Percentiles rank a stretch among this genome's conserved stretches.
Evolutionary conservation across 805 yeast genomes (phyloP).

Genomic region (Starmerella apicola): DNA sequence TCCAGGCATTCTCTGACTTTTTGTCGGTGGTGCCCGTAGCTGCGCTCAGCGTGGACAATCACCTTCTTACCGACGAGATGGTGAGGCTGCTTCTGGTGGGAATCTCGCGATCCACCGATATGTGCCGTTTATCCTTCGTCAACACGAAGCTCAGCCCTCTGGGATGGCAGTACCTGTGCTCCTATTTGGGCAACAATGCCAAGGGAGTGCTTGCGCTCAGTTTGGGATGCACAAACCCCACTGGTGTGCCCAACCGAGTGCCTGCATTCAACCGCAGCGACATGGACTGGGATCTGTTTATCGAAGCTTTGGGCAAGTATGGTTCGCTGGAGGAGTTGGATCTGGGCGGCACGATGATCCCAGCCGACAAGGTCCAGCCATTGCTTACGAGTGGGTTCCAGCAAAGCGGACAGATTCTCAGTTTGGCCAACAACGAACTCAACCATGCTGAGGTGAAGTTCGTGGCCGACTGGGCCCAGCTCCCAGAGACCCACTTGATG

Average conservation of each 20-base stretch:
- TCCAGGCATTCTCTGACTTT: conserved; percentile 79
- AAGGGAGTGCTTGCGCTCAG: conserved; percentile 25
- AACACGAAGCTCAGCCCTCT: conserved; percentile 60
- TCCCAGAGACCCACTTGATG: conserved; percentile 33
- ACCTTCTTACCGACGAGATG: conserved; percentile 61
- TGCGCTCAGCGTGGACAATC: conserved; percentile 68
- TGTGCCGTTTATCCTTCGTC: conserved; percentile 63
- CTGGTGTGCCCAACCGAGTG: conserved; percentile 15
- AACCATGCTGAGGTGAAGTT: conserved; percentile 44
- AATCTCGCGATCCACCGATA: conserved; percentile 47
- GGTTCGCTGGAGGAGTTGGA: conserved; percentile 71
- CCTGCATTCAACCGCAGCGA: conserved; percentile 41
- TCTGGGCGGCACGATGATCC: conserved; percentile 61
- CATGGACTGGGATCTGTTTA: conserved; percentile 72
- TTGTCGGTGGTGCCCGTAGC: conserved; percentile 73
- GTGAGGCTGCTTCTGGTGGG: conserved; percentile 60
- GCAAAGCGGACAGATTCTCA: conserved; percentile 47
- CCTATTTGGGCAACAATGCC: conserved; percentile 51
- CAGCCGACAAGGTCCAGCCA: conserved; percentile 34
- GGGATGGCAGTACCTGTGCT: conserved; percentile 73
- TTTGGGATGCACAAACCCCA: conserved; percentile 22
- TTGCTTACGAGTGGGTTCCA: conserved; percentile 50
- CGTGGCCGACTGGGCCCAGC: conserved; percentile 46
- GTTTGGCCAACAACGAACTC: conserved; percentile 65
- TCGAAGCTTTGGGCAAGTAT: conserved; percentile 53